Conservation (phyloP, 2,329 filamentous ascomycete species). For the Alternaria angustiovoidea region DNA sequence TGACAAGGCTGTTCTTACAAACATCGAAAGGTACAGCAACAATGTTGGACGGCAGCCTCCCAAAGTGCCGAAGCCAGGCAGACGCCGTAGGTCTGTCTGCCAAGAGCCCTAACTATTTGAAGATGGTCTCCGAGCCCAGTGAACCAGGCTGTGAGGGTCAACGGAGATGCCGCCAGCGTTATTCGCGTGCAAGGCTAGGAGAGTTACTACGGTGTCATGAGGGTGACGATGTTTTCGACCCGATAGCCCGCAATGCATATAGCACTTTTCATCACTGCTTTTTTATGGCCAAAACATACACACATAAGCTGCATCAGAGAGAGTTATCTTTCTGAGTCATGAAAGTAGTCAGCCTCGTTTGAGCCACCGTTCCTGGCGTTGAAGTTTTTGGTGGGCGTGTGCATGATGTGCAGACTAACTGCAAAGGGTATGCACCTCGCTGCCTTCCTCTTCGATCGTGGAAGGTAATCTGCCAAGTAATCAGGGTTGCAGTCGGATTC, state of each 20-base stretch:
- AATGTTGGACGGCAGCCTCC: neutral
- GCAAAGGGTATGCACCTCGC: conserved; percentile 1
- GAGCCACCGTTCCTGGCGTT: neutral
- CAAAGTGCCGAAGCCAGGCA: conserved; percentile 10
- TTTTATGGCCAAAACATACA: neutral
- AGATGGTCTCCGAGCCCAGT: conserved; percentile 5
- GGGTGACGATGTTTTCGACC: neutral
- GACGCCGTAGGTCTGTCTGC: conserved; percentile 4
- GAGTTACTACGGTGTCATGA: neutral
- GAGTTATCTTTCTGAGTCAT: neutral
- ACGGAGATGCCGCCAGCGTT: conserved; percentile 7
- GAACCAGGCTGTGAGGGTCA: conserved; percentile 3
- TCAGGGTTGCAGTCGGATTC: conserved; percentile 1
- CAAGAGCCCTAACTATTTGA: conserved; percentile 15
- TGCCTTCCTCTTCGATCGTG: conserved; percentile 14
- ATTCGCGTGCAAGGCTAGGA: neutral
- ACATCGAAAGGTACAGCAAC: neutral
- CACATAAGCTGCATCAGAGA: neutral
- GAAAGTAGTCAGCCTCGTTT: neutral
- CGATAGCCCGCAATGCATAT: neutral
- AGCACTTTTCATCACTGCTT: neutral
- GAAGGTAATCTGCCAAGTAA: conserved; percentile 9
- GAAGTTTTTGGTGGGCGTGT: neutral
- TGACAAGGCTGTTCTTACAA: neutral
- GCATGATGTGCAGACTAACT: conserved; percentile 1